Base-by-base conservation (phyloP, 2,329 filamentous ascomycete species). In the Cryphonectria radicalis region DNA sequence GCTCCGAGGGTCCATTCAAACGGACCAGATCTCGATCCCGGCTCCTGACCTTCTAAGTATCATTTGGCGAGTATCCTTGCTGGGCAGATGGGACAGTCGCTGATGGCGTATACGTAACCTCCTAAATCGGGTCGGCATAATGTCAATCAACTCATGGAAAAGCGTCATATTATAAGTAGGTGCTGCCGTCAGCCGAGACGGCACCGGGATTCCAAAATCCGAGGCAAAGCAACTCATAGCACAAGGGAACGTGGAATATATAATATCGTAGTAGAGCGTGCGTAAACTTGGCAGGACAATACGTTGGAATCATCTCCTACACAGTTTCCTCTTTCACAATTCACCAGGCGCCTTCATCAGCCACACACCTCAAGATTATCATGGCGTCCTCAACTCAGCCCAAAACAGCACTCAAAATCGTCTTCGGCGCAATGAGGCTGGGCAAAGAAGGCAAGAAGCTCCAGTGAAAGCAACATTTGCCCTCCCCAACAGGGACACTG, bases 361-460 rank as follows among this genome's bases (percentile, higher is more conserved):
- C 2, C 40, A n/a, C 25, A 57, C 11, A 28, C 4, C 25, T 4
- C 5, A 3, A 57, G 25, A 10, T 25, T 50, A 57, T 14, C 35
- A 66, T 66, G 64, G 46, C 64, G 35, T 42, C 43, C 43, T 22
- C 13, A 7, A 43, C 50, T 37, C 62, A 69, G 40, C 22, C 53
- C 40, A 60, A 69, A 8, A 66, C 68, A 17, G 63, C 68, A 3
- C 50, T 65, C 53, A 77, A 77, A 66, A 67, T 78, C 25, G 76
- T 79, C 60, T 78, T 79, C 60, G 78, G 78, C 42, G 73, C 78
- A 17, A 79, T 79, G 78, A 77, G 77, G 6, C 66, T 79, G 32
- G 77, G 78, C 46, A 68, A 73, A 13, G 63, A 73, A 65, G 74
- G 74, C 72, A 62, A 22, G 57, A 11, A 7, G 35, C 35, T 7